phyloP scores from a whole-genome alignment of 2,329 filamentous ascomycete species.

The Dothideomycetes sp. region DNA sequence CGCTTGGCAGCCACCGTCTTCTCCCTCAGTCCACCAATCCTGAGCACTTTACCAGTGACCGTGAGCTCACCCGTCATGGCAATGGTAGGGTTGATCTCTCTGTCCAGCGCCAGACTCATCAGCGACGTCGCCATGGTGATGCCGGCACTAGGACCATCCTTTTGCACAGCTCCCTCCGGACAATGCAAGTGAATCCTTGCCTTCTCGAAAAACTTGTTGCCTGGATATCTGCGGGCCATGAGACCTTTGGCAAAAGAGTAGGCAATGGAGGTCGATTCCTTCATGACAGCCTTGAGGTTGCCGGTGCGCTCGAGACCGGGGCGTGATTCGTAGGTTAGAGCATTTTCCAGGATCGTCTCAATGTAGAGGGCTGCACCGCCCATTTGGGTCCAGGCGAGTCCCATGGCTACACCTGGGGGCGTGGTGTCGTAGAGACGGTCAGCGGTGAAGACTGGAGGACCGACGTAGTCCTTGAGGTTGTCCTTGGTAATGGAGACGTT shows the following conservation, averaged over 20 bases:
- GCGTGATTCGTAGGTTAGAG: constrained; percentile 60
- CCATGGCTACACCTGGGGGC: constrained; percentile 92
- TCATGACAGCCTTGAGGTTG: constrained; percentile 95
- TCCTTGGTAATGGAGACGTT: constrained; percentile 79
- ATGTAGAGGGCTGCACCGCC: constrained; percentile 94
- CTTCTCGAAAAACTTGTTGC: constrained; percentile 93
- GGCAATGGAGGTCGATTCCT: constrained; percentile 88
- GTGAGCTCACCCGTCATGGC: constrained; percentile 98
- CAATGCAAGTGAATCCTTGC: constrained; percentile 93
- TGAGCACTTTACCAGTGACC: constrained; percentile 87
- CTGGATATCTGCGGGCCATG: constrained; percentile 72
- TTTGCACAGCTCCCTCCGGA: constrained; percentile 88
- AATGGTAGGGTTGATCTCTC: constrained; percentile 68
- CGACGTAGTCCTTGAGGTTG: constrained; percentile 92
- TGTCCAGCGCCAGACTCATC: constrained; percentile 72
- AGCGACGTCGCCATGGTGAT: constrained; percentile 97
- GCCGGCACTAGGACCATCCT: constrained; percentile 70
- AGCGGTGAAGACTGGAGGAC: constrained; percentile 87
- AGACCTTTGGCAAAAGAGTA: constrained; percentile 92
- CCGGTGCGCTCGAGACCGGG: constrained; percentile 84
- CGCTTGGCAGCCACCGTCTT: constrained; percentile 93
- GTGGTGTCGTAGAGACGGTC: constrained; percentile 91
- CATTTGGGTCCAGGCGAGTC: constrained; percentile 94
- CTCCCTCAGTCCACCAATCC: constrained; percentile 87
- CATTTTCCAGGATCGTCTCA: constrained; percentile 85